phyloP scores from a whole-genome alignment of 495 filamentous ascomycete genomes.

The Evernia prunastri region DNA sequence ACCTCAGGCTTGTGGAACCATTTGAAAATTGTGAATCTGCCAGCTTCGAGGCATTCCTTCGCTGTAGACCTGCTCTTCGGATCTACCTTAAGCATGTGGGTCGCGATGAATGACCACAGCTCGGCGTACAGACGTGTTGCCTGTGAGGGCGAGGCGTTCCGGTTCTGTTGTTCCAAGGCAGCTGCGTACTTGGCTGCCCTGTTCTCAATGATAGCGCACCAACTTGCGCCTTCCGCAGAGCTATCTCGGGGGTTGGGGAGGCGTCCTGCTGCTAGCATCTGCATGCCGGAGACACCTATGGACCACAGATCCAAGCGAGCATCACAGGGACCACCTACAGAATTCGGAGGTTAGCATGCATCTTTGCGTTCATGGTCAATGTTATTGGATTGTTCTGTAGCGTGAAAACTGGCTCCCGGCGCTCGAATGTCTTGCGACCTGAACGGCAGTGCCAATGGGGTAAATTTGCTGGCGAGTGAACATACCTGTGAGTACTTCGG shows the following conservation, averaged over 20 bases:
- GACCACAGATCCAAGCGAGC: conserved; percentile 12
- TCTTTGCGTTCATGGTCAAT: no score
- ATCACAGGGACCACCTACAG: no score
- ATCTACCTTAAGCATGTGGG: neutral
- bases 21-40: no score
- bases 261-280: neutral
- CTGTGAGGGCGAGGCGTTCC: neutral
- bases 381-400: neutral
- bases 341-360: no score
- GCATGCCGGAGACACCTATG: conserved; percentile 1
- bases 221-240: neutral
- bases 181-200: neutral
- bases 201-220: neutral
- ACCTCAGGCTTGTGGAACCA: no score
- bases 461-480: no score
- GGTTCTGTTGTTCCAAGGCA: no score
- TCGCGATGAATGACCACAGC: neutral
- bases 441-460: no score
- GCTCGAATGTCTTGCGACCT: no score
- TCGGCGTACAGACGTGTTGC: neutral
- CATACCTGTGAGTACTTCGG: neutral
- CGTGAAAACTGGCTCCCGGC: no score
- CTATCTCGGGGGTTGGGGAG: neutral
- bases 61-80: neutral
- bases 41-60: neutral